Conservation (phyloP, 306 rosid species). For the Comarum palustre region DNA sequence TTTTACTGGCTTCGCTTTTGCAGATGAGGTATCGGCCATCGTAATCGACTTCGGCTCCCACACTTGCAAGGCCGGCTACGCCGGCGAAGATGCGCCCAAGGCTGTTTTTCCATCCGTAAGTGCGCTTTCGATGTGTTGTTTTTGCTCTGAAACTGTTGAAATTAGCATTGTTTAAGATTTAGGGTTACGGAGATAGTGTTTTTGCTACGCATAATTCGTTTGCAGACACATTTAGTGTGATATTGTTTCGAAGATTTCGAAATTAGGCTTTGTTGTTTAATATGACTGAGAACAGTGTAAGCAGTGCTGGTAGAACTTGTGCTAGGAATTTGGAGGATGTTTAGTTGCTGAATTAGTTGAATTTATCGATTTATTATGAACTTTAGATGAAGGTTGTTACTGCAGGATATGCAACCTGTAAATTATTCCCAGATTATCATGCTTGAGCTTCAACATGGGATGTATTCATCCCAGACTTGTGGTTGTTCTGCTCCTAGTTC, state of each 20-base stretch:
- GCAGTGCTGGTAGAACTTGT: neutral
- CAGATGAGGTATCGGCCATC: slow-evolving; percentile 94
- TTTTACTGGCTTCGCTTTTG: neutral
- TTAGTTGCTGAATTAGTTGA: neutral
- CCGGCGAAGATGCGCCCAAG: slow-evolving; percentile 98
- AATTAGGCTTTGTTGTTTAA: neutral
- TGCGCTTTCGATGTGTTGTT: neutral
- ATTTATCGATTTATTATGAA: neutral
- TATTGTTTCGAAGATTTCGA: neutral
- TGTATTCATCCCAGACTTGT: neutral
- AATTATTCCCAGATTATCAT: neutral
- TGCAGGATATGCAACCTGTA: neutral
- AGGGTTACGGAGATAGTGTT: neutral
- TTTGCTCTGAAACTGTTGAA: neutral
- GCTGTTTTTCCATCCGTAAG: slow-evolving; percentile 95
- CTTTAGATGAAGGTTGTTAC: neutral
- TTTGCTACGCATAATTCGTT: too few relatives aligned
- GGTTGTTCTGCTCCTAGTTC: too few relatives aligned
- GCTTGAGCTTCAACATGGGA: neutral
- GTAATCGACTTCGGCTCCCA: slow-evolving; percentile 91
- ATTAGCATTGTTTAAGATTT: neutral
- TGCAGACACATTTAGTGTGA: neutral
- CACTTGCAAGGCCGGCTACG: slow-evolving; percentile 97
- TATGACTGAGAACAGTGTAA: neutral
- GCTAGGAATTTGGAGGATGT: neutral